Evolutionary conservation across 441 rosid genomes (phyloP).

Genomic region (Corymbia calophylla): DNA sequence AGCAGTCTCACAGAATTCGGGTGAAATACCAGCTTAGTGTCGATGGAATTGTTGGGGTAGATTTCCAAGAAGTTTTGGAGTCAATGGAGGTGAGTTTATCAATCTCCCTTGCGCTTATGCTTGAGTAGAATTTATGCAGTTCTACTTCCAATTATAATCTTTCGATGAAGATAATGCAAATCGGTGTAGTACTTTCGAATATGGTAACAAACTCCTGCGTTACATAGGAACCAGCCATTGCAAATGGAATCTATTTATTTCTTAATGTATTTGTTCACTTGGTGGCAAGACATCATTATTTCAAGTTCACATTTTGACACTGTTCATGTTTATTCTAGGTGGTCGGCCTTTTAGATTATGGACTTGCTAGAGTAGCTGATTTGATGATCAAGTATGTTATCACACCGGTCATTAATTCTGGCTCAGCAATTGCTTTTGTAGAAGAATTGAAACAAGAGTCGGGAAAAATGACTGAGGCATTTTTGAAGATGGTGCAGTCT

Average conservation of each 20-base stretch:
- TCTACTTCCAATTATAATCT: background rate
- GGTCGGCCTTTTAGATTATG: constrained; percentile 76
- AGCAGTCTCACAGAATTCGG: constrained; percentile 32
- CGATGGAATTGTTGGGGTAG: constrained; percentile 41
- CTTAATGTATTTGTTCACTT: background rate
- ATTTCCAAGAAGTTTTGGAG: constrained; percentile 52
- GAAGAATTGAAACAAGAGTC: constrained; percentile 44
- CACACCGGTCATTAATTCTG: constrained; percentile 54
- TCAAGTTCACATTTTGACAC: constrained; percentile 4
- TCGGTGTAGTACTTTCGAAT: background rate
- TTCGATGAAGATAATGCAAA: background rate
- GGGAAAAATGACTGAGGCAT: constrained; percentile 40
- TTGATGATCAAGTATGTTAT: constrained; percentile 71
- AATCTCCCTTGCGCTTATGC: background rate
- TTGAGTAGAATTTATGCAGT: background rate
- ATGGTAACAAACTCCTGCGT: background rate
- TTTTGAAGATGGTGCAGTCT: constrained; percentile 47
- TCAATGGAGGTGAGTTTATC: constrained; percentile 75
- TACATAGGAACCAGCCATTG: background rate
- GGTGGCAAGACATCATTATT: background rate
- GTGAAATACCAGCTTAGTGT: constrained; percentile 44
- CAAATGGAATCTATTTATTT: background rate
- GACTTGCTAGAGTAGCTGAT: constrained; percentile 89
- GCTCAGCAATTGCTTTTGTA: constrained; percentile 37
- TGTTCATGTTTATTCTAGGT: constrained; percentile 40